These are phyloP conservation scores for Tremellales sp. DNA, from an alignment of 1,284 basidiomycete species.

Conservation along the genomic window DNA sequence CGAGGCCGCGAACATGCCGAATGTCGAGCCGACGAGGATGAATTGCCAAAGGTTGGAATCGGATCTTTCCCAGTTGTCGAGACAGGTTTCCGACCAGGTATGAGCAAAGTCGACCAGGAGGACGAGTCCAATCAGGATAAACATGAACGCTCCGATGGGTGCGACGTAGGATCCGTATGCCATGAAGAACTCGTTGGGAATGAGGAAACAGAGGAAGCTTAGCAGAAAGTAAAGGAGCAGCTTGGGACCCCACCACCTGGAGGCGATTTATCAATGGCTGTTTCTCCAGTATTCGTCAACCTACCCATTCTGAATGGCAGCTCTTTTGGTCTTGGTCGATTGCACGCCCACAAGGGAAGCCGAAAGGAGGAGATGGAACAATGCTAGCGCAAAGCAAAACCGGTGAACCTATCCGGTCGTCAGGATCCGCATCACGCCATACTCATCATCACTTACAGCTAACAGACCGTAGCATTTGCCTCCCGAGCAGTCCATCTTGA, in stretches of 20 bases:
- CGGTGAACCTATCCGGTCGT: constrained; percentile 73
- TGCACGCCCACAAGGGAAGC: constrained; percentile 76
- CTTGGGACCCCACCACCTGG: constrained; percentile 98
- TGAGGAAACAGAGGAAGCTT: constrained; percentile 83
- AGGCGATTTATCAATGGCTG: neutral
- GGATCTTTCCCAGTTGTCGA: constrained; percentile 89
- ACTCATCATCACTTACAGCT: constrained; percentile 60
- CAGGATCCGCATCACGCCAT: neutral
- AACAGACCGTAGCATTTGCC: constrained; percentile 96
- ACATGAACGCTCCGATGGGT: constrained; percentile 84
- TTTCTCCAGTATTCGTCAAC: constrained; percentile 20
- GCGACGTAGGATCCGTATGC: constrained; percentile 81
- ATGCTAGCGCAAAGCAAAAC: constrained; percentile 88
- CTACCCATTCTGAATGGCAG: constrained; percentile 94
- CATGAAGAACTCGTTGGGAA: constrained; percentile 59
- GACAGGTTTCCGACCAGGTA: constrained; percentile 94
- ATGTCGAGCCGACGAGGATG: constrained; percentile 90
- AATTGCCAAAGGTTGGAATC: constrained; percentile 92
- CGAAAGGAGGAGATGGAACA: constrained; percentile 84
- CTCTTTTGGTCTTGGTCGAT: constrained; percentile 84
- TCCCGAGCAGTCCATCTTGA: constrained; percentile 93
- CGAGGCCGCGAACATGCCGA: constrained; percentile 76
- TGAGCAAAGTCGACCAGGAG: constrained; percentile 98
- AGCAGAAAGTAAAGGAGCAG: constrained; percentile 74
- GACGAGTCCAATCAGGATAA: constrained; percentile 93